phyloP scores from a whole-genome alignment of 2,329 filamentous ascomycete genomes.

The Colletotrichum somersetense region DNA sequence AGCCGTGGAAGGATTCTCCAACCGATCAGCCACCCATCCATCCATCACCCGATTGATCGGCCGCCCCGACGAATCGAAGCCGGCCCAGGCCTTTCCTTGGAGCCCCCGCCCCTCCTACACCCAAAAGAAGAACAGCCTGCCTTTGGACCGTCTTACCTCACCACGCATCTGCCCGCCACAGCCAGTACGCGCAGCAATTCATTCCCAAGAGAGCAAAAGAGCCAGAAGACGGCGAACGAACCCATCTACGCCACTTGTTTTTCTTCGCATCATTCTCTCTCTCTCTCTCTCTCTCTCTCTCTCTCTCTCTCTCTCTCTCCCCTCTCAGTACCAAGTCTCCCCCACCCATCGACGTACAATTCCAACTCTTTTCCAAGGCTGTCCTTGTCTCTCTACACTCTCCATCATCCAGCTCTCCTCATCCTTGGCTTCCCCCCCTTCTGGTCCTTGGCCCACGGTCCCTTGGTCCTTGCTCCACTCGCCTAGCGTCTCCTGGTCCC shows the following conservation, averaged over 20 bases:
- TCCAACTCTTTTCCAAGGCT: constrained; percentile 12
- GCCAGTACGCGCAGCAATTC: background rate
- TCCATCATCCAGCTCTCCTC: constrained; percentile 15
- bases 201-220: background rate
- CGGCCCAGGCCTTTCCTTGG: background rate
- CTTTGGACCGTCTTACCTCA: constrained; percentile 15
- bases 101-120: constrained; percentile 1
- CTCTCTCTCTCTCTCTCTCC: background rate
- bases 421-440: constrained; percentile 12
- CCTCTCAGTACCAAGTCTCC: constrained; percentile 19
- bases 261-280: background rate
- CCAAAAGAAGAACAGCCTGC: constrained; percentile 4
- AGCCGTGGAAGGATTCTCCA: constrained; percentile 2
- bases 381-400: constrained; percentile 18
- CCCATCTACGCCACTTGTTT: background rate
- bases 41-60: constrained; percentile 12
- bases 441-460: constrained; percentile 24
- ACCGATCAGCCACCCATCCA: background rate
- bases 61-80: constrained; percentile 5
- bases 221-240: background rate
- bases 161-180: constrained; percentile 6
- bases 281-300: background rate
- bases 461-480: constrained; percentile 23
- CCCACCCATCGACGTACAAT: constrained; percentile 1
- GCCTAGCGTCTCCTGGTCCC: constrained; percentile 25